Conservation (phyloP, 495 filamentous ascomycete species). For the Rusavskia elegans region DNA sequence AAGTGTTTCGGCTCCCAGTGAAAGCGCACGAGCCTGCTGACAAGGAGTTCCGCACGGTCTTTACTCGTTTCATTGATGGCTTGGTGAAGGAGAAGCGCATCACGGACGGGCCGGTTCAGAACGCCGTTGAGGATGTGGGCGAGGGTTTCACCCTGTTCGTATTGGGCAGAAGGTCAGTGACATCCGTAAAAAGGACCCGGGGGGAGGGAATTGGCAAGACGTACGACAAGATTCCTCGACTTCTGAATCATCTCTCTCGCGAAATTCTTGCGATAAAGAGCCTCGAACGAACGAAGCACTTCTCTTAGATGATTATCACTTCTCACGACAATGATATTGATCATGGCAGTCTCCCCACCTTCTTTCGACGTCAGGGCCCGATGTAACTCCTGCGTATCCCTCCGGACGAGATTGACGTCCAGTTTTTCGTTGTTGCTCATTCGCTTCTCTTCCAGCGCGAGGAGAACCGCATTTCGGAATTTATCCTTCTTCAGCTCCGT, state of each 20-base stretch:
- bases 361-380: constrained; percentile 53
- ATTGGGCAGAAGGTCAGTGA: too few relatives aligned
- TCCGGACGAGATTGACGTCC: constrained; percentile 39
- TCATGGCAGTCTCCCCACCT: constrained; percentile 85
- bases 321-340: constrained; percentile 63
- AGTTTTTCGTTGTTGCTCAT: constrained; percentile 60
- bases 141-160: constrained; percentile 68
- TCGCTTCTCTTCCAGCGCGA: constrained; percentile 63
- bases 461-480: constrained; percentile 75
- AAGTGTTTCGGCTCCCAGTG: constrained; percentile 76
- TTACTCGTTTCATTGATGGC: constrained; percentile 55
- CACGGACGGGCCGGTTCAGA: constrained; percentile 87
- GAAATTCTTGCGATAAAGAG: constrained; percentile 57
- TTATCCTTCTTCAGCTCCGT: constrained; percentile 87
- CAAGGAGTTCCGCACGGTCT: constrained; percentile 66
- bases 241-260: constrained; percentile 74
- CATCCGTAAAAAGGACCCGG: not conserved
- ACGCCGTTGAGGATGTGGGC: constrained; percentile 94
- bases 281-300: constrained; percentile 58
- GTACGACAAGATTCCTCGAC: constrained; percentile 78
- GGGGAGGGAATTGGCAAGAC: constrained; percentile 19
- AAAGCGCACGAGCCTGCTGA: constrained; percentile 61
- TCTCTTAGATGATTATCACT: constrained; percentile 71
- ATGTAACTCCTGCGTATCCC: constrained; percentile 58
- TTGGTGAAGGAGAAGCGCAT: constrained; percentile 88